Base-by-base conservation (phyloP, 345 rosid genomes). In the Dimocarpus longan region DNA sequence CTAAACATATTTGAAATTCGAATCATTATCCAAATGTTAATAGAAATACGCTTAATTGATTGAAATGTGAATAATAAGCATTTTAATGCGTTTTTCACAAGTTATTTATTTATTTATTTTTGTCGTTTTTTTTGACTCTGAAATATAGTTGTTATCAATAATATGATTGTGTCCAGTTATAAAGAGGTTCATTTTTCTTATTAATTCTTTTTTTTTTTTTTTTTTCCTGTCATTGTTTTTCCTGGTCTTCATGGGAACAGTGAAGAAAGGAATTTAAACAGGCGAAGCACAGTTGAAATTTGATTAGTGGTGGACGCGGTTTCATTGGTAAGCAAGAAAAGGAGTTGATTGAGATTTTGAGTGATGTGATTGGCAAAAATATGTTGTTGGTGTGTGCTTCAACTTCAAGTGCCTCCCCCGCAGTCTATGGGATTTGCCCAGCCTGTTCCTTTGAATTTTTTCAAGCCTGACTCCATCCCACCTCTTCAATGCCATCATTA, bases 401-500 rank as follows among this genome's bases (percentile, higher is more conserved):
- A 21, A 13, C 63, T 76, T 26, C 59, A 10, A 68, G 75, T 50
- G 56, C 24, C 71, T 67, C 65, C 77, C 74, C 88, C 86, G 89
- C 85, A 81, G 82, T 84, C 83, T 66, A 21, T 77, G 87, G 89
- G 89, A 85, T 84, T 69, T 81, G 85, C 79, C 74, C 84, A 84
- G 83, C 52, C 84, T 79, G 83, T 37, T 79, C 70, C 32, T 81
- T 84, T 80, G 80, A 84, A 80, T 32, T 28, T 82, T 79, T 76
- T 18, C 13, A 15, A 11, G 26, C 46, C 42, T 28, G 15, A 26
- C 46, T 5, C 16, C 5, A 24, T 48, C 28, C 22, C 65, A 66
- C 4, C 37, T 2, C 37, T 2, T 32, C 37, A 32, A 32, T 32
- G 37, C 4, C 37, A 32, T 77, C 76, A 73, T 85, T 81, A 21